phyloP scores from a whole-genome alignment of 2,329 filamentous ascomycete genomes.

The Tolypocladium amazonense region DNA sequence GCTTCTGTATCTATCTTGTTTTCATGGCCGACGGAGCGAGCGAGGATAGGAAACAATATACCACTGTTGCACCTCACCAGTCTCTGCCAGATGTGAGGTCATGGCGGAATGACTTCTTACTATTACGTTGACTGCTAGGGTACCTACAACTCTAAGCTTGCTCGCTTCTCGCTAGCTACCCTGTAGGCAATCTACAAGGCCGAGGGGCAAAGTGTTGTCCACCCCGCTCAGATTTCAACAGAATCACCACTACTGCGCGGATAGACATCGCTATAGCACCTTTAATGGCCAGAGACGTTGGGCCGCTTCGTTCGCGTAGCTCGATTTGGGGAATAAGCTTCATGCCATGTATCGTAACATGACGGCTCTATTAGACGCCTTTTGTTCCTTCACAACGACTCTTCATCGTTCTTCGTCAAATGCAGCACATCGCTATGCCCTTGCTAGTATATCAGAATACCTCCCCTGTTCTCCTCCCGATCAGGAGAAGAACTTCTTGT shows the following conservation, averaged over 20 bases:
- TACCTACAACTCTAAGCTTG: too few species aligned
- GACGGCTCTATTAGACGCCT: not conserved
- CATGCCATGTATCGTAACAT: not conserved
- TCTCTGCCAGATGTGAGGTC: not conserved
- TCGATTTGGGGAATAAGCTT: not conserved
- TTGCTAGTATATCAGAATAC: not conserved
- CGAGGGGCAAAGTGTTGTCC: not conserved
- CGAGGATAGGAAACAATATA: not conserved
- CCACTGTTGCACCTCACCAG: not conserved
- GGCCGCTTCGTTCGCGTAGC: too few species aligned
- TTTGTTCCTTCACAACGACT: not conserved
- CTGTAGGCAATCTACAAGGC: not conserved
- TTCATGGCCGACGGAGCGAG: not conserved
- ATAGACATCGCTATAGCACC: not conserved
- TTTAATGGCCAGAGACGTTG: not conserved
- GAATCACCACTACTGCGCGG: not conserved
- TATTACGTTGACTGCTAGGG: too few species aligned
- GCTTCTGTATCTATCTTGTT: not conserved
- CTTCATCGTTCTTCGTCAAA: not conserved
- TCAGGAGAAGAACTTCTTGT: conserved; percentile 77
- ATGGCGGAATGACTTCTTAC: too few species aligned
- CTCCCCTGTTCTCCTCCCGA: conserved; percentile 14
- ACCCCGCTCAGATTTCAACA: not conserved
- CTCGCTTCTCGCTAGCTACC: too few species aligned
- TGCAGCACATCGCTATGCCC: not conserved